Percentiles rank a stretch among this genome's conserved stretches.
phyloP scores from a whole-genome alignment of 805 yeast species.

The Tetrapisispora phaffii region DNA sequence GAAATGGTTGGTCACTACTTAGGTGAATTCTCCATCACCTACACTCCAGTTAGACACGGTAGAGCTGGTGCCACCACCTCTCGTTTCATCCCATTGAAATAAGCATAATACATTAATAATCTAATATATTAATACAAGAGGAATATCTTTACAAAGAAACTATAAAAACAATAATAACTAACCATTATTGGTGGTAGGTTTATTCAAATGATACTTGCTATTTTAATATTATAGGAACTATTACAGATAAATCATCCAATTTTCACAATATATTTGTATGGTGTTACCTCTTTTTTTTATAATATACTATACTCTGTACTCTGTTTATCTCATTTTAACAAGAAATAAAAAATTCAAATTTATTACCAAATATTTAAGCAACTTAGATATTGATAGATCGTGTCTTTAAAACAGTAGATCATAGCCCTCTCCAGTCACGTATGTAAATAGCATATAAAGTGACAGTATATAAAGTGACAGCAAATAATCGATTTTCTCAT shows the following conservation, averaged over 20 bases:
- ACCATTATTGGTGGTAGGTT: background rate
- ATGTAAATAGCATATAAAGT: too few species aligned
- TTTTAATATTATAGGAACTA: background rate
- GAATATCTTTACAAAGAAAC: background rate
- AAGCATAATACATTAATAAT: conserved; percentile 17
- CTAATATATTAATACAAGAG: background rate
- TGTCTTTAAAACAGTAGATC: too few species aligned
- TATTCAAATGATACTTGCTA: background rate
- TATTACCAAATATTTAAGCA: background rate
- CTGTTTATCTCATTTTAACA: conserved; percentile 5
- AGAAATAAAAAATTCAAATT: conserved; percentile 2
- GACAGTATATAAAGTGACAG: too few species aligned
- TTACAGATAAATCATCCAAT: background rate
- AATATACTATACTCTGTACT: conserved; percentile 3
- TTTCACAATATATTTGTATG: background rate
- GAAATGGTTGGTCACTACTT: conserved; percentile 99
- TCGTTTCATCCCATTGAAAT: conserved; percentile 67
- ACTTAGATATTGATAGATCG: too few species aligned
- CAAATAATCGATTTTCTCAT: too few species aligned
- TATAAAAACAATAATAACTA: background rate
- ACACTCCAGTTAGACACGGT: conserved; percentile 99
- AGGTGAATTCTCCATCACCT: conserved; percentile 99
- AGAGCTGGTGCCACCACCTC: conserved; percentile 80
- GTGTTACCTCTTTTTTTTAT: background rate
- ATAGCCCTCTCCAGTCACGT: too few species aligned